Conservation (phyloP, 441 rosid species). For the Sinapis alba region DNA sequence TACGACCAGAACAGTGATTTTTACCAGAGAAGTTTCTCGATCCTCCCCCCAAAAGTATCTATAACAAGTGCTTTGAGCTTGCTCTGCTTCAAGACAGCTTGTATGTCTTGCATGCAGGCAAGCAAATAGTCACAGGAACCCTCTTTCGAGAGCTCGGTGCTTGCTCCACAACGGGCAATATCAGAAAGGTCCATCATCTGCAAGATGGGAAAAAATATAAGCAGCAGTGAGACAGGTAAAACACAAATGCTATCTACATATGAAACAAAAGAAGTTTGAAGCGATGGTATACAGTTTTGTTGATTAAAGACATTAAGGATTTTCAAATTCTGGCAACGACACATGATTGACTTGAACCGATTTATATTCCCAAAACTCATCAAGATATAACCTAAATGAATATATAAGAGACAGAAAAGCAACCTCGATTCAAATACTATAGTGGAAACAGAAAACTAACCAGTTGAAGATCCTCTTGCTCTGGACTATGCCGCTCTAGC, state of each 20-base stretch:
- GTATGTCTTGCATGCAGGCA: slow-evolving; percentile 85
- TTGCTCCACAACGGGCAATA: slow-evolving; percentile 83
- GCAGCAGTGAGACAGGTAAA: neutral
- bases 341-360: neutral
- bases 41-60: slow-evolving; percentile 82
- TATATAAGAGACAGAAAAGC: neutral
- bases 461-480: slow-evolving; percentile 82
- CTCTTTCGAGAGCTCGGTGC: slow-evolving; percentile 62
- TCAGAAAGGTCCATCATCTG: slow-evolving; percentile 91
- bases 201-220: slow-evolving; percentile 20
- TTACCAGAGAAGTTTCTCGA: slow-evolving; percentile 78
- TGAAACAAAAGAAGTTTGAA: slow-evolving; percentile 7
- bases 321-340: neutral
- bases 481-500: slow-evolving; percentile 72
- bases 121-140: slow-evolving; percentile 65
- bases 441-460: slow-evolving; percentile 46
- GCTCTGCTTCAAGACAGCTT: slow-evolving; percentile 66
- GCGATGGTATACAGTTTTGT: slow-evolving; percentile 4
- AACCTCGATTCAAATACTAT: slow-evolving; percentile 5
- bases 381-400: slow-evolving; percentile 8
- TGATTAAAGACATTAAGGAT: slow-evolving; percentile 2
- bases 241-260: neutral
- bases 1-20: slow-evolving; percentile 13
- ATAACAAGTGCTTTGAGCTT: slow-evolving; percentile 80
- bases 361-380: neutral